Evolutionary conservation across 441 rosid genomes (phyloP).

Genomic region (Flueggea neowawraea): DNA sequence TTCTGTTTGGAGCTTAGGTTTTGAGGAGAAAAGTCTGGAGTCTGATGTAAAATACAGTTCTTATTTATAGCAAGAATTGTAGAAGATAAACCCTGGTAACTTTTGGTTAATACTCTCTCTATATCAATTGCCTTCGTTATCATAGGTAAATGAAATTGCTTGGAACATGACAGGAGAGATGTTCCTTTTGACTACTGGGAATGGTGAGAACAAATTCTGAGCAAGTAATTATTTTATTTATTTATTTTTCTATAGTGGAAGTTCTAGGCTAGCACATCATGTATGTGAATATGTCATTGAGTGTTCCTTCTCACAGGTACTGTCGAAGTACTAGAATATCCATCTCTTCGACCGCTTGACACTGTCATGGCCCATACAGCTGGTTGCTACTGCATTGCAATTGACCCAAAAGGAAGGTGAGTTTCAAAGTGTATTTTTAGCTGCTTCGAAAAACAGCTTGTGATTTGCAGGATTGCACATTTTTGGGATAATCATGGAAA

Average conservation of each 20-base stretch:
- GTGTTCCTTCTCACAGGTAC: slow-evolving; percentile 49
- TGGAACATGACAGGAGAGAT: slow-evolving; percentile 95
- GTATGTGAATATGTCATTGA: not conserved
- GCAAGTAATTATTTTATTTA: not conserved
- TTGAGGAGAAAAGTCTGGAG: too few species aligned
- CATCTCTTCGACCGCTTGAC: slow-evolving; percentile 78
- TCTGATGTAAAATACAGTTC: too few species aligned
- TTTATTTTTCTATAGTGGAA: not conserved
- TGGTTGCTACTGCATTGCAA: slow-evolving; percentile 97
- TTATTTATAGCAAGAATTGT: too few species aligned
- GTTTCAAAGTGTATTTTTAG: not conserved
- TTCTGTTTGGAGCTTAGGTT: too few species aligned
- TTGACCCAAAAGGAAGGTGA: slow-evolving; percentile 94
- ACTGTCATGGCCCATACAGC: slow-evolving; percentile 97
- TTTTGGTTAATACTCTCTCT: too few species aligned
- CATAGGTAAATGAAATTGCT: slow-evolving; percentile 94
- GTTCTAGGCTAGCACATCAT: too few species aligned
- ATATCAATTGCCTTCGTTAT: not conserved
- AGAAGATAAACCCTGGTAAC: too few species aligned
- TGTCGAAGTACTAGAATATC: slow-evolving; percentile 87
- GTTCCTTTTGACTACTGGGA: slow-evolving; percentile 94
- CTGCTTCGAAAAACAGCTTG: too few species aligned
- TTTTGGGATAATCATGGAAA: not conserved
- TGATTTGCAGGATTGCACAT: too few species aligned
- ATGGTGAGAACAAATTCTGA: slow-evolving; percentile 47